These are phyloP conservation scores for Schwanniomyces pseudopolymorphus DNA, from an alignment of 805 yeast genomes.

Conservation along the genomic window DNA sequence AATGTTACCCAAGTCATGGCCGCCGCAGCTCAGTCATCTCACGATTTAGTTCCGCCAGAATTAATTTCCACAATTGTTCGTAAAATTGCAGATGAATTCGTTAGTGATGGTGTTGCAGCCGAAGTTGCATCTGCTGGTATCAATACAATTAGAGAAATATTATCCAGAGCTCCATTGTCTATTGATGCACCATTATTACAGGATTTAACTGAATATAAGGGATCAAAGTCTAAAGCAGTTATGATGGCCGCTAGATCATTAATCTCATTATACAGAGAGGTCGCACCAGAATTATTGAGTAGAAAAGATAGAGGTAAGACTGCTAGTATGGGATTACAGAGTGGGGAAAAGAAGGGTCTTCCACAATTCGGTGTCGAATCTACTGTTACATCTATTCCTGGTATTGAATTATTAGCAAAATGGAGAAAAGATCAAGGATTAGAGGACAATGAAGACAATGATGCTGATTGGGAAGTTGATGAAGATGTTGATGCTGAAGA, in stretches of 20 bases:
- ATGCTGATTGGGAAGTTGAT: conserved; percentile 61
- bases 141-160: conserved; percentile 90
- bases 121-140: conserved; percentile 98
- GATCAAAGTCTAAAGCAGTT: conserved; percentile 91
- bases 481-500: conserved; percentile 52
- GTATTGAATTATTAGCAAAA: conserved; percentile 82
- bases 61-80: conserved; percentile 75
- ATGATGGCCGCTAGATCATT: conserved; percentile 91
- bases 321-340: conserved; percentile 79
- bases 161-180: conserved; percentile 91
- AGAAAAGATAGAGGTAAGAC: conserved; percentile 90
- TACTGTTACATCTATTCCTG: conserved; percentile 75
- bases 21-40: conserved; percentile 94
- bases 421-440: conserved; percentile 72
- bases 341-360: conserved; percentile 48
- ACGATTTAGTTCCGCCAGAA: conserved; percentile 97
- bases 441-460: conserved; percentile 49
- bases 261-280: conserved; percentile 83
- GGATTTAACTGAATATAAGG: conserved; percentile 86
- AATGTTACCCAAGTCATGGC: conserved; percentile 97
- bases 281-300: conserved; percentile 93
- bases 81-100: conserved; percentile 95
- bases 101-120: conserved; percentile 96
- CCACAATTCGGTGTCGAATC: conserved; percentile 77
- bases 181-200: conserved; percentile 85